Evolutionary conservation across 441 rosid genomes (phyloP).

Genomic region (Populus hybrid): DNA sequence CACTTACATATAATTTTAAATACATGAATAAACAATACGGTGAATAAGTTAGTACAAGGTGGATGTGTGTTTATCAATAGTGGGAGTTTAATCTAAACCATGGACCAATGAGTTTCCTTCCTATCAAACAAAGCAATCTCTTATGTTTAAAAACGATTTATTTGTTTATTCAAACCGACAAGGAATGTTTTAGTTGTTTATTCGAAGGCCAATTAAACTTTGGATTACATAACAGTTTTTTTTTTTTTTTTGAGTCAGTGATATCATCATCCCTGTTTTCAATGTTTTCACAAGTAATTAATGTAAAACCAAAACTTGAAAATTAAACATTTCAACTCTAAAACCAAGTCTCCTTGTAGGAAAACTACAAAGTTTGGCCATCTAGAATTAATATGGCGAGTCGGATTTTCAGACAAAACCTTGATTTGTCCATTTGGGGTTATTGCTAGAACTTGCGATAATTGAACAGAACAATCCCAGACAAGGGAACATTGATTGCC

Average conservation of each 20-base stretch:
- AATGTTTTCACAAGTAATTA: too few relatives aligned
- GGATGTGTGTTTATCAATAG: not conserved
- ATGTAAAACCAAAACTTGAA: too few relatives aligned
- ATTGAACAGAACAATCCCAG: not conserved
- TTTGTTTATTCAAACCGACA: not conserved
- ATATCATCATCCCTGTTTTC: not conserved
- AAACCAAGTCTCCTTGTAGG: not conserved
- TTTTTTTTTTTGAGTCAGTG: not conserved
- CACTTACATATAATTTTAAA: too few relatives aligned
- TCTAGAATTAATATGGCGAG: not conserved
- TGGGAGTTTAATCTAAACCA: not conserved
- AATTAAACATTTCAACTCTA: too few relatives aligned
- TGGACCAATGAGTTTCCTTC: not conserved
- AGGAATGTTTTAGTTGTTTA: too few relatives aligned
- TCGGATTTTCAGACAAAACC: not conserved
- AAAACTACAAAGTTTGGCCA: not conserved
- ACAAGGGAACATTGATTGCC: too few relatives aligned
- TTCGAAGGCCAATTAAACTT: not conserved
- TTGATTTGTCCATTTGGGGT: not conserved
- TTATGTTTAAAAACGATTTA: not conserved
- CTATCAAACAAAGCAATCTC: not conserved
- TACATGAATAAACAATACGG: too few relatives aligned
- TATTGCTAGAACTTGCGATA: not conserved
- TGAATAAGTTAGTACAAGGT: not conserved
- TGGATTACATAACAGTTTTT: not conserved